phyloP scores from a whole-genome alignment of 164 flowering plant species.

The Warburgia ugandensis region DNA sequence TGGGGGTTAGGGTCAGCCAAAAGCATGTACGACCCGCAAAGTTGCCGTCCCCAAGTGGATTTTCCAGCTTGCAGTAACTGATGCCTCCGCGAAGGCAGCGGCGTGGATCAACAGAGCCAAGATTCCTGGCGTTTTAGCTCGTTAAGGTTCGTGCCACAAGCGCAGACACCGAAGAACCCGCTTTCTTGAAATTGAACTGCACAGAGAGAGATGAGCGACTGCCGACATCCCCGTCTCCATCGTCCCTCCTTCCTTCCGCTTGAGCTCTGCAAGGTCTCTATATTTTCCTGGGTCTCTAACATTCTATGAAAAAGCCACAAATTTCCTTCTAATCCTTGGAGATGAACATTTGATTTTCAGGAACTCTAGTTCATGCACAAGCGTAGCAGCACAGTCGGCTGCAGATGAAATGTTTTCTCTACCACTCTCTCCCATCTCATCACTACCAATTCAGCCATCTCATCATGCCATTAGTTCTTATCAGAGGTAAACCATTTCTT shows the following conservation, averaged over 20 bases:
- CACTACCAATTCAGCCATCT: conserved; percentile 73
- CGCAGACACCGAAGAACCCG: too few species aligned
- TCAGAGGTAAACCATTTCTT: conserved; percentile 43
- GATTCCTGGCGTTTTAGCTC: too few species aligned
- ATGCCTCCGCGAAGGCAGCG: too few species aligned
- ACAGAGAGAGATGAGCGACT: not conserved
- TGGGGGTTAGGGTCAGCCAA: too few species aligned
- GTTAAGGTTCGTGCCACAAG: too few species aligned
- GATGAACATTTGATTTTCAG: conserved; percentile 15
- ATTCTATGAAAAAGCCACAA: not conserved
- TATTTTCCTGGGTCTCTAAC: not conserved
- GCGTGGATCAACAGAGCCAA: too few species aligned
- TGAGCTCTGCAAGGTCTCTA: conserved; percentile 53
- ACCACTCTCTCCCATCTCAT: conserved; percentile 92
- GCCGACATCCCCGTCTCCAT: conserved; percentile 51
- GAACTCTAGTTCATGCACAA: conserved; percentile 90
- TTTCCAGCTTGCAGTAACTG: too few species aligned
- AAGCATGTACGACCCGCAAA: too few species aligned
- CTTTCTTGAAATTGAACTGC: too few species aligned
- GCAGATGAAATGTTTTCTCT: conserved; percentile 82
- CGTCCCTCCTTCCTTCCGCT: conserved; percentile 49
- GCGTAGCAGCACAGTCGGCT: conserved; percentile 79
- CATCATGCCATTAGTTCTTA: conserved; percentile 66
- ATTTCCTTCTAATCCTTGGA: not conserved
- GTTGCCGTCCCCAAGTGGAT: too few species aligned